These are phyloP conservation scores for Cucumis melo DNA, from an alignment of 306 rosid genomes.

Conservation along the genomic window DNA sequence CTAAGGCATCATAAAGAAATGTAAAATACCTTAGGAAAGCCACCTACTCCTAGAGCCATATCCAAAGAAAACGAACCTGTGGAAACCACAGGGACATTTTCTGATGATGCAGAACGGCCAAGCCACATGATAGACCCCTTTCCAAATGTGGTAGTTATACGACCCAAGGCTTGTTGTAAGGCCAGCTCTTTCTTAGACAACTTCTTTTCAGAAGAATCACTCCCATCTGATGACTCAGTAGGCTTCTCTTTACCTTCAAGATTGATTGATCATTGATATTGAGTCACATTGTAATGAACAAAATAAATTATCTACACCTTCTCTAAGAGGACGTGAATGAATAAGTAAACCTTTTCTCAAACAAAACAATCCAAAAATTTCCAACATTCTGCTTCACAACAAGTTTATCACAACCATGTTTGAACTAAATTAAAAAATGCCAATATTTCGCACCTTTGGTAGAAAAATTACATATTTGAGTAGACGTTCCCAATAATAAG, in stretches of 20 bases:
- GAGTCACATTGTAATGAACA: background rate
- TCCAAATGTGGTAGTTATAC: slow-evolving; percentile 72
- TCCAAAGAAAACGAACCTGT: slow-evolving; percentile 83
- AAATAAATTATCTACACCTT: background rate
- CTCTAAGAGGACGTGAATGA: background rate
- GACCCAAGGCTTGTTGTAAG: slow-evolving; percentile 78
- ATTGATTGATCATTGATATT: slow-evolving; percentile 1
- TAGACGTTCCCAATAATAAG: slow-evolving; percentile 29
- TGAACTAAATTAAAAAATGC: background rate
- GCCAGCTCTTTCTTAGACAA: slow-evolving; percentile 72
- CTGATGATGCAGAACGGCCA: slow-evolving; percentile 36
- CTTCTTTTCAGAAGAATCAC: slow-evolving; percentile 52
- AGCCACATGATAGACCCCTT: slow-evolving; percentile 97
- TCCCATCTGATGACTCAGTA: slow-evolving; percentile 50
- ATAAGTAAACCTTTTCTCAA: background rate
- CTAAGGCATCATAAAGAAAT: background rate
- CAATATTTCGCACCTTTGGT: slow-evolving; percentile 40
- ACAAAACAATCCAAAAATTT: background rate
- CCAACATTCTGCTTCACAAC: background rate
- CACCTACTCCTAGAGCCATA: slow-evolving; percentile 57
- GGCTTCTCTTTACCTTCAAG: slow-evolving; percentile 44
- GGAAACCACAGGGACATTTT: slow-evolving; percentile 60
- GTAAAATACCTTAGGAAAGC: slow-evolving; percentile 73
- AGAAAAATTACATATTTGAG: slow-evolving; percentile 44
- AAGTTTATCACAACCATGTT: background rate